These are phyloP conservation scores for Populus deltoides DNA, from an alignment of 345 rosid genomes.

Conservation along the genomic window DNA sequence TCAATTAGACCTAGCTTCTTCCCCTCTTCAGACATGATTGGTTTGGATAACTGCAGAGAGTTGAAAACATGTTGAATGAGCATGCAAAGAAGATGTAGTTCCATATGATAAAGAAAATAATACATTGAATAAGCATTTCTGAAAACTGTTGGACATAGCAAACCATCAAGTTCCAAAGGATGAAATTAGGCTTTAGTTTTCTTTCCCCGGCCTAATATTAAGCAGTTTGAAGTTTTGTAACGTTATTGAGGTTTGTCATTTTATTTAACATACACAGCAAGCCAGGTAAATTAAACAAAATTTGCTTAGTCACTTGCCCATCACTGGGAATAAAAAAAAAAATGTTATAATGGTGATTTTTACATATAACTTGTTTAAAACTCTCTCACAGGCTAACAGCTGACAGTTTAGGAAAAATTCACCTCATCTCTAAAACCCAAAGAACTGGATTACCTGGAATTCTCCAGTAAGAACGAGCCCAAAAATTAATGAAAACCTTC, in stretches of 20 bases:
- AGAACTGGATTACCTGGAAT: too few relatives aligned
- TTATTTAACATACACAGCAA: too few relatives aligned
- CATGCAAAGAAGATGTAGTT: too few relatives aligned
- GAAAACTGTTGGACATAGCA: background rate
- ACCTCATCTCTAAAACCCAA: too few relatives aligned
- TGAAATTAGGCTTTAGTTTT: background rate
- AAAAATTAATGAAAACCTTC: background rate
- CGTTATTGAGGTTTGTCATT: too few relatives aligned
- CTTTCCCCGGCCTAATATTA: too few relatives aligned
- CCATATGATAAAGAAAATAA: background rate
- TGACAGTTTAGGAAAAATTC: background rate
- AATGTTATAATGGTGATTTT: too few relatives aligned
- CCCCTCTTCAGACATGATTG: constrained; percentile 86
- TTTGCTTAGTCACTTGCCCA: too few relatives aligned
- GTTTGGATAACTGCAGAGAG: constrained; percentile 68
- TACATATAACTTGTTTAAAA: too few relatives aligned
- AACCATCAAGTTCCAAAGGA: background rate
- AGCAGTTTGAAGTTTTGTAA: too few relatives aligned
- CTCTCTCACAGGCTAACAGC: background rate
- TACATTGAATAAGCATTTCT: background rate
- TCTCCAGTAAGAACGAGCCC: background rate
- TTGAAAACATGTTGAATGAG: background rate
- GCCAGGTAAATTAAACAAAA: too few relatives aligned
- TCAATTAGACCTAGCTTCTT: constrained; percentile 79
- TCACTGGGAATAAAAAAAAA: too few relatives aligned